Conservation (phyloP, 257 asterid genomes). For the Thymus mandschuricus region DNA sequence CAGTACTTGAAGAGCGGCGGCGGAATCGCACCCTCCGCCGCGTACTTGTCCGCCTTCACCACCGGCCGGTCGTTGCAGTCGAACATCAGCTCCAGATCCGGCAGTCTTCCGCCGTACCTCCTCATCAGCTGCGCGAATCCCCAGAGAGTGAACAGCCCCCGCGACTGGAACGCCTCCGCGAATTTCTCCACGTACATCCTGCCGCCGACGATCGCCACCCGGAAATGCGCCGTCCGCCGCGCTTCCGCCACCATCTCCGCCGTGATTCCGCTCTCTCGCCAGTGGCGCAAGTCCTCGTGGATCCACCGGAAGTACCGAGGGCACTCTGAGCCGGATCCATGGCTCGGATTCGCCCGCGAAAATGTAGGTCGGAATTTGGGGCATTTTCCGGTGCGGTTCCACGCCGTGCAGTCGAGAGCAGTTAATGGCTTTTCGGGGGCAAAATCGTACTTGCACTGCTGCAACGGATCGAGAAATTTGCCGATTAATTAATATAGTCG, state of each 20-base stretch:
- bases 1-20: conserved; percentile 62
- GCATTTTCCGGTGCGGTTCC: conserved; percentile 11
- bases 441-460: not conserved
- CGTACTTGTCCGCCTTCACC: conserved; percentile 38
- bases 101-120: conserved; percentile 52
- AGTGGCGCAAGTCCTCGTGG: conserved; percentile 59
- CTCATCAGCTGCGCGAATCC: conserved; percentile 59
- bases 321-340: not conserved
- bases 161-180: conserved; percentile 56
- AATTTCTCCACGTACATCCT: conserved; percentile 59
- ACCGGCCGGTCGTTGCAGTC: conserved; percentile 63
- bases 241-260: conserved; percentile 50
- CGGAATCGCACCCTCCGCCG: conserved; percentile 32
- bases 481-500: not conserved
- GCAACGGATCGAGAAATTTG: not conserved
- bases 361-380: not conserved
- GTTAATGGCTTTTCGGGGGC: not conserved
- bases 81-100: conserved; percentile 73
- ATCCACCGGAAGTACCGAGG: conserved; percentile 64
- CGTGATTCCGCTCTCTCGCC: conserved; percentile 59
- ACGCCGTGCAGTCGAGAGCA: not conserved
- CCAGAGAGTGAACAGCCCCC: conserved; percentile 65
- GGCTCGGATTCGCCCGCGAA: not conserved
- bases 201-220: conserved; percentile 52
- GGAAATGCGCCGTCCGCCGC: conserved; percentile 55